These are phyloP conservation scores for Croton setiger DNA, from an alignment of 441 rosid species.

Conservation along the genomic window DNA sequence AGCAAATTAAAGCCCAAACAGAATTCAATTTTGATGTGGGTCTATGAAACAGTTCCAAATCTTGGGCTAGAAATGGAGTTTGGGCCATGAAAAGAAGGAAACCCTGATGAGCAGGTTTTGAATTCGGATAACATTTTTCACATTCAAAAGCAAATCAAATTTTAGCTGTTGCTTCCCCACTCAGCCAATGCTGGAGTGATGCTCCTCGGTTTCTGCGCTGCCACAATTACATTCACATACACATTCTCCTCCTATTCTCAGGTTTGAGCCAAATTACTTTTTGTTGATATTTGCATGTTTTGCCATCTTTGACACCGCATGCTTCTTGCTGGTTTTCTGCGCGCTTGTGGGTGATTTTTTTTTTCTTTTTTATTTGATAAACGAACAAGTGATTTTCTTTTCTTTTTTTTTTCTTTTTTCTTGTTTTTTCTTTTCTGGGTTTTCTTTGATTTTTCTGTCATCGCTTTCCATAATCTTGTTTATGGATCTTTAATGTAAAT, in stretches of 20 bases:
- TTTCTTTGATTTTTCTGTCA: slow-evolving; percentile 3
- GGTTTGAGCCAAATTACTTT: not conserved
- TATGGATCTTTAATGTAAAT: slow-evolving; percentile 1
- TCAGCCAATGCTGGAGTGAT: slow-evolving; percentile 12
- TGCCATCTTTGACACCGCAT: not conserved
- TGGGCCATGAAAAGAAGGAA: not conserved
- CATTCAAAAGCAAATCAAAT: not conserved
- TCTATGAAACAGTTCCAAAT: not conserved
- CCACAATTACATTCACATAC: slow-evolving; percentile 3
- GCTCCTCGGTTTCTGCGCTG: slow-evolving; percentile 26
- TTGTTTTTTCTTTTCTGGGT: not conserved
- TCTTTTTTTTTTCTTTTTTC: not conserved
- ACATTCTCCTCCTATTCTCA: slow-evolving; percentile 10
- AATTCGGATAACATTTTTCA: not conserved
- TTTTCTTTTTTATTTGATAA: not conserved
- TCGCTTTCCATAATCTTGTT: not conserved
- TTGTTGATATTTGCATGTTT: slow-evolving; percentile 8
- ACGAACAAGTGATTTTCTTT: not conserved
- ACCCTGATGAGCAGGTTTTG: not conserved
- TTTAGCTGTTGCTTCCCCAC: slow-evolving; percentile 13
- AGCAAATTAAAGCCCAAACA: not conserved
- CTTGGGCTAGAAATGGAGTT: not conserved
- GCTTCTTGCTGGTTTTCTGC: too few species aligned
- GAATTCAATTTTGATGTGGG: not conserved
- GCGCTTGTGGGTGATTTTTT: not conserved